These are phyloP conservation scores for Xylaria sp. DNA, from an alignment of 2,329 filamentous ascomycete species.

Conservation along the genomic window DNA sequence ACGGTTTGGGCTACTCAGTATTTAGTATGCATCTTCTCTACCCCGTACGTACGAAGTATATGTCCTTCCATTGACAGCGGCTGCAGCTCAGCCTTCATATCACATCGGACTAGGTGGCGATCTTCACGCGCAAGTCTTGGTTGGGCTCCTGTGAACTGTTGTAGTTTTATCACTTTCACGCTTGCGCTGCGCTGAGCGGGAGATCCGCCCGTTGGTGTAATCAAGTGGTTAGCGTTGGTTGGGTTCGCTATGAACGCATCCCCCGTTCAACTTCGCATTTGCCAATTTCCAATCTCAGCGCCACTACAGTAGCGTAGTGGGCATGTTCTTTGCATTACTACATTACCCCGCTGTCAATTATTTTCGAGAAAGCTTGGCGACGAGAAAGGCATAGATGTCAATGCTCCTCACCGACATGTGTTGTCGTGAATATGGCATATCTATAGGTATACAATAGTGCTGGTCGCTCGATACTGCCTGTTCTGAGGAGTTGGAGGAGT, in stretches of 20 bases:
- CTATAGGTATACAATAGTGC: not conserved
- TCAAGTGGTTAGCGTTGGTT: constrained; percentile 16
- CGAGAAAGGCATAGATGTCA: constrained; percentile 13
- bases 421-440: not conserved
- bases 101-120: constrained; percentile 18
- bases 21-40: too few species aligned
- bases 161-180: not conserved
- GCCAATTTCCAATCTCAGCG: constrained; percentile 23
- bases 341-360: constrained; percentile 20
- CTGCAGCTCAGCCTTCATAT: constrained; percentile 21
- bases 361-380: constrained; percentile 8
- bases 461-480: not conserved
- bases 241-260: constrained; percentile 7
- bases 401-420: not conserved
- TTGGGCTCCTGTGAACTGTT: constrained; percentile 9
- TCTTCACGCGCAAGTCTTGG: constrained; percentile 6
- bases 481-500: not conserved
- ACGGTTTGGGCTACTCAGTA: not conserved
- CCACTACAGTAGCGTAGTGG: constrained; percentile 9
- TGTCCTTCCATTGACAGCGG: not conserved
- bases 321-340: constrained; percentile 14
- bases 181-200: constrained; percentile 9
- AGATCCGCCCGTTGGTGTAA: constrained; percentile 21
- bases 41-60: too few species aligned
- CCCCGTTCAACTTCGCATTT: constrained; percentile 18